Conservation (phyloP, 1,139 yeast species). For the Pichia sp. region DNA sequence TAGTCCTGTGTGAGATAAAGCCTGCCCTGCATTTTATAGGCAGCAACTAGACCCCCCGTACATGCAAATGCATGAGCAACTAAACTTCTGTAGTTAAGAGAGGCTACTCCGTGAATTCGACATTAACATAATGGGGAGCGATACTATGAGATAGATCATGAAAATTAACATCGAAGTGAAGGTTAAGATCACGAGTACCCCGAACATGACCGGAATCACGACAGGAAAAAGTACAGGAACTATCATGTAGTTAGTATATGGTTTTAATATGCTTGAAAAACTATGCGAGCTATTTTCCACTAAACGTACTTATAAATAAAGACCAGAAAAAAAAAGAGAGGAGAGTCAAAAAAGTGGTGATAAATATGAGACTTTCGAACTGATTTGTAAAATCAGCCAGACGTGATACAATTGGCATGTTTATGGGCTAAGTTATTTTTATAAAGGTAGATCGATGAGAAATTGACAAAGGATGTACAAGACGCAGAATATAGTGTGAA, state of each 20-base stretch:
- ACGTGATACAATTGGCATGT: constrained; percentile 4
- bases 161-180: constrained; percentile 3
- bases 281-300: not conserved
- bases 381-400: constrained; percentile 1
- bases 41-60: too few relatives aligned
- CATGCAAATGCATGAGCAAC: too few relatives aligned
- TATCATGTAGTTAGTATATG: not conserved
- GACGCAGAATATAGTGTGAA: not conserved
- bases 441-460: too few relatives aligned
- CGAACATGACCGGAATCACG: constrained; percentile 5
- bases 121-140: constrained; percentile 7
- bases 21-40: too few relatives aligned
- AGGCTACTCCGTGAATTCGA: constrained; percentile 1
- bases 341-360: constrained; percentile 6
- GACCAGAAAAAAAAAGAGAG: constrained; percentile 6
- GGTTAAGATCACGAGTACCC: constrained; percentile 3
- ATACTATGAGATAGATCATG: constrained; percentile 5
- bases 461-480: too few relatives aligned
- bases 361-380: constrained; percentile 5
- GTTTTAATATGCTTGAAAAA: not conserved
- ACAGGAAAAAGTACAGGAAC: constrained; percentile 9
- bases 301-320: constrained; percentile 5
- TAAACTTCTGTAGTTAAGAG: not conserved
- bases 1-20: too few relatives aligned
- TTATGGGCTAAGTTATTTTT: not conserved